Base-by-base conservation (phyloP, 2,329 filamentous ascomycete species). In the Colletotrichum tropicicola region DNA sequence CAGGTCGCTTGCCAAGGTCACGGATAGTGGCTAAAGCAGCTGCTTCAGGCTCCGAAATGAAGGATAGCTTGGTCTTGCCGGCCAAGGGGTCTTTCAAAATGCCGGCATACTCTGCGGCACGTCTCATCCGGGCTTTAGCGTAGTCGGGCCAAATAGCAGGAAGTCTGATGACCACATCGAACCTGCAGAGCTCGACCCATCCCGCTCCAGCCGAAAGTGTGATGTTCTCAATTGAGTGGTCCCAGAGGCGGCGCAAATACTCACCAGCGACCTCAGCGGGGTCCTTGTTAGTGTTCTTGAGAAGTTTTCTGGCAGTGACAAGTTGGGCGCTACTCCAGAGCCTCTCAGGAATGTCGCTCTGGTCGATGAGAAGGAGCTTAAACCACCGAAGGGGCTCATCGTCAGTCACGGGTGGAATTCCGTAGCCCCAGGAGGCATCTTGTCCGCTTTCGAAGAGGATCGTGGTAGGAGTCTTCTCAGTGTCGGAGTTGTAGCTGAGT, bases 61-160 rank as follows among this genome's bases (percentile, higher is more conserved):
- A 79, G 0, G 63, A 39, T 6, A 82, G 48, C 0, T 47, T 71
- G 0, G 81, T 82, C 0, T 70, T 30, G 0, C 75, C 77, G 2
- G 70, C 70, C 0, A 48, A 5, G 0, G 76, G 68, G 0, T 37
- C 9, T 0, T 69, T 59, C 0, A 82, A 66, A 3, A 85, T 77
- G 0, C 81, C 81, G 0, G 82, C 78, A 0, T 53, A 17, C 0
- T 66, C 35, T 0, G 74, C 73, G 0, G 80, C 82, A 0, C 74
- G 48, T 0, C 70, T 66, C 81, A 84, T 83, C 0, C 73, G 62
- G 0, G 60, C 21, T 1, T 75, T 74, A 1, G 77, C 77, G 56
- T 80, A 80, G 0, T 74, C 68, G 0, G 78, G 77, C 81, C 82
- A 84, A 8, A 84, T 83, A 0, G 82, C 82, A 0, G 82, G 82